Conservation (phyloP, 176 grass and related monocot species). For the Hordeum marinum region DNA sequence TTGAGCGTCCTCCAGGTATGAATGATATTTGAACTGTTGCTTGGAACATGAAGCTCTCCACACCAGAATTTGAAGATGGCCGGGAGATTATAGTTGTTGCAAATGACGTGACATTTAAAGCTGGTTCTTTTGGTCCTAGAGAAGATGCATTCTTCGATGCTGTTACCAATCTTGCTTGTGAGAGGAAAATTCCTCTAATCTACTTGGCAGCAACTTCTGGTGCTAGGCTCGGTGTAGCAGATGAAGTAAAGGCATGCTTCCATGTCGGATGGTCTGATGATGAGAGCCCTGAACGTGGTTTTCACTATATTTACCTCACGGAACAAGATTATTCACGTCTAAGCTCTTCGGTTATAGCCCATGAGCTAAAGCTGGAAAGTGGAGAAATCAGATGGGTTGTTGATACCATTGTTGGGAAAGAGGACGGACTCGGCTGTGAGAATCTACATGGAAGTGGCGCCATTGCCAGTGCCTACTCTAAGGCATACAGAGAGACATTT, state of each 20-base stretch:
- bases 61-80: slow-evolving; percentile 80
- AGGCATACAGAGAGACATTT: slow-evolving; percentile 91
- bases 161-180: slow-evolving; percentile 82
- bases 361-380: slow-evolving; percentile 70
- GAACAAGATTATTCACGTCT: slow-evolving; percentile 67
- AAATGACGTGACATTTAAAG: slow-evolving; percentile 95
- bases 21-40: slow-evolving; percentile 90
- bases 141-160: slow-evolving; percentile 97
- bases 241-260: slow-evolving; percentile 93
- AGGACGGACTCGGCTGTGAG: slow-evolving; percentile 90
- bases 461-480: slow-evolving; percentile 91
- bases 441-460: slow-evolving; percentile 96
- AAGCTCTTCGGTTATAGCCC: slow-evolving; percentile 81
- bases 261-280: slow-evolving; percentile 90
- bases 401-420: slow-evolving; percentile 90
- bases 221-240: slow-evolving; percentile 87
- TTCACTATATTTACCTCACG: slow-evolving; percentile 93
- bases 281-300: slow-evolving; percentile 78
- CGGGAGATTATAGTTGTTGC: slow-evolving; percentile 92
- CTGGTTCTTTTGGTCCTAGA: slow-evolving; percentile 88
- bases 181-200: slow-evolving; percentile 93
- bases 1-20: slow-evolving; percentile 59
- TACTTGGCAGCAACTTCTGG: slow-evolving; percentile 93
- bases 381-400: slow-evolving; percentile 90
- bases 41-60: slow-evolving; percentile 88